Evolutionary conservation across 192 early-diverging fungal species (phyloP).

Genomic region (Umbelopsis sp.): DNA sequence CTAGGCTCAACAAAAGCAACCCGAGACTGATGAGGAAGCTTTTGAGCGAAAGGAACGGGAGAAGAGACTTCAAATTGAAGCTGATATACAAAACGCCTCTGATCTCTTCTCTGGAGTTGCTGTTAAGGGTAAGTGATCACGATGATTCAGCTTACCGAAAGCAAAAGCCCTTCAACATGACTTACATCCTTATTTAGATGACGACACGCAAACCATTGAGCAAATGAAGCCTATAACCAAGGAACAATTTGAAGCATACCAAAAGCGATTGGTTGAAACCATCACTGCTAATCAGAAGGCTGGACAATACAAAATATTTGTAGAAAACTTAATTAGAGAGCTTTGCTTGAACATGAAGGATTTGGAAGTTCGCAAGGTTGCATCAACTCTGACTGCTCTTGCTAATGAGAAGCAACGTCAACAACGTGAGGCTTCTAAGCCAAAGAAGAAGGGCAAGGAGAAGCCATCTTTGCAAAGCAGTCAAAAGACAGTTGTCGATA

Average conservation of each 20-base stretch:
- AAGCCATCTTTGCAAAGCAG: constrained; percentile 34
- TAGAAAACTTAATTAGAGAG: constrained; percentile 70
- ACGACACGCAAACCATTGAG: constrained; percentile 20
- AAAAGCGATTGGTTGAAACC: constrained; percentile 58
- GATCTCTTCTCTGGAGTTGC: constrained; percentile 68
- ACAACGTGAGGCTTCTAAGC: constrained; percentile 62
- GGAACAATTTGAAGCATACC: constrained; percentile 70
- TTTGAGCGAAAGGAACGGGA: constrained; percentile 57
- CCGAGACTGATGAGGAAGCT: constrained; percentile 56
- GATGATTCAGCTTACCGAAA: background rate
- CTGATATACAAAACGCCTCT: constrained; percentile 64
- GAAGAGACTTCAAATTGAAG: constrained; percentile 58
- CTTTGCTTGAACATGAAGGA: constrained; percentile 62
- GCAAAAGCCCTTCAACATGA: background rate
- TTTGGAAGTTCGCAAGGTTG: constrained; percentile 62
- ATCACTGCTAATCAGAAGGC: constrained; percentile 54
- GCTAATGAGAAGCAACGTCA: constrained; percentile 78
- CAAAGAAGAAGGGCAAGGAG: constrained; percentile 65
- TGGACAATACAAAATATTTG: constrained; percentile 49
- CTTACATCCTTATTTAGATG: background rate
- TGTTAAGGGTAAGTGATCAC: constrained; percentile 46
- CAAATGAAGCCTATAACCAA: constrained; percentile 62
- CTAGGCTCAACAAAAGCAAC: constrained; percentile 38
- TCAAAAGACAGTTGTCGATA: constrained; percentile 15
- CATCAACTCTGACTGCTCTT: constrained; percentile 63